Evolutionary conservation across 176 grass and related monocot species (phyloP).

Genomic region (Triticum dicoccoides): DNA sequence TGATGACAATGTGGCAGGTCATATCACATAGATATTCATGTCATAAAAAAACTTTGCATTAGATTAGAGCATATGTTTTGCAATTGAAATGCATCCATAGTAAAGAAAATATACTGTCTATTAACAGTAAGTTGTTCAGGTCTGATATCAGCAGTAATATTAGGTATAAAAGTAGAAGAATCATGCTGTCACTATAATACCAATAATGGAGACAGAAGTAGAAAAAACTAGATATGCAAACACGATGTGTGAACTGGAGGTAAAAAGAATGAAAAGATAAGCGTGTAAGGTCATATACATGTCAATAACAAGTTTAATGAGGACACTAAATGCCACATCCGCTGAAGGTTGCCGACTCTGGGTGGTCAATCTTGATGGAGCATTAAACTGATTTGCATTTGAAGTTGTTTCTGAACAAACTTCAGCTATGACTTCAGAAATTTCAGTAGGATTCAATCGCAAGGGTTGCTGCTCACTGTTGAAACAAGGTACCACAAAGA

Average conservation of each 20-base stretch:
- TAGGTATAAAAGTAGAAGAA: not conserved
- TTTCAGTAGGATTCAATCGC: conserved; percentile 86
- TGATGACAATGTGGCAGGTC: not conserved
- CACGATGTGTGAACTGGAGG: not conserved
- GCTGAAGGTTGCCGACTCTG: conserved; percentile 74
- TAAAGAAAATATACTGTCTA: not conserved
- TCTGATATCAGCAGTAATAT: not conserved
- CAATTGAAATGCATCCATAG: conserved; percentile 1
- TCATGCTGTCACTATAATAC: not conserved
- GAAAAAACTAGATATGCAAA: conserved; percentile 15
- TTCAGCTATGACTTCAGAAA: conserved; percentile 95
- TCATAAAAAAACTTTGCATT: not conserved
- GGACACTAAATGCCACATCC: conserved; percentile 94
- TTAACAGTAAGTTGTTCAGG: not conserved
- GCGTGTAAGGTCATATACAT: conserved; percentile 61
- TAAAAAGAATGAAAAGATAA: conserved; percentile 28
- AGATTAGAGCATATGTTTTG: conserved; percentile 1
- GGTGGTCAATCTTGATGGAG: conserved; percentile 59
- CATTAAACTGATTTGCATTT: conserved; percentile 55
- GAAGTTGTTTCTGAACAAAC: conserved; percentile 77
- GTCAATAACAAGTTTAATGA: conserved; percentile 98
- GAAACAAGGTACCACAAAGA: conserved; percentile 32
- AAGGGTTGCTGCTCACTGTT: conserved; percentile 98
- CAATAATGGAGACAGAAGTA: not conserved
- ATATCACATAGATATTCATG: conserved; percentile 12